Conservation (phyloP, 2,329 filamentous ascomycete species). For the Ascochyta fabae region DNA sequence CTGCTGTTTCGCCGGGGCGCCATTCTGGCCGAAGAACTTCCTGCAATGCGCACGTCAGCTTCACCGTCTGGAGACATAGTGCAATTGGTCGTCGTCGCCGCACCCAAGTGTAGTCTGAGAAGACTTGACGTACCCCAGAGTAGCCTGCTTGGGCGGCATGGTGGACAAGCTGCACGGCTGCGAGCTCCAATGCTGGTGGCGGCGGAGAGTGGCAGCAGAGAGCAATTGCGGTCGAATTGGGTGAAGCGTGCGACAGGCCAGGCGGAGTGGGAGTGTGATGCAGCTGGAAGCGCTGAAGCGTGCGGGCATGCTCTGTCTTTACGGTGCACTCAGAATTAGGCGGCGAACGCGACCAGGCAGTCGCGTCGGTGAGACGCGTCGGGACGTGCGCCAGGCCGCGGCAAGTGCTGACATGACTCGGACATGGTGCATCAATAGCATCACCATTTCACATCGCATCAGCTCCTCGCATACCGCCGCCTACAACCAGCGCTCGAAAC, state of each 20-base stretch:
- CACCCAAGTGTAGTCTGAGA: slow-evolving; percentile 78
- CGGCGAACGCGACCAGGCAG: slow-evolving; percentile 8
- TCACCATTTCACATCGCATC: not conserved
- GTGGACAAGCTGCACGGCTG: slow-evolving; percentile 19
- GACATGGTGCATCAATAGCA: slow-evolving; percentile 3
- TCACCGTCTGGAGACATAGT: not conserved
- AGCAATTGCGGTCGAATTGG: slow-evolving; percentile 18
- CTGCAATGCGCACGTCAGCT: slow-evolving; percentile 55
- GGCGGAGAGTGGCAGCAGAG: slow-evolving; percentile 7
- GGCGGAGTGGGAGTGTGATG: slow-evolving; percentile 15
- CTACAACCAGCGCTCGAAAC: not conserved
- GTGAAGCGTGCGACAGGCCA: slow-evolving; percentile 3
- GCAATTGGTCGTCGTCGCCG: slow-evolving; percentile 35
- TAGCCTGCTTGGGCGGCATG: slow-evolving; percentile 74
- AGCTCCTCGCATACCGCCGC: not conserved
- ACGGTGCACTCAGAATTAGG: slow-evolving; percentile 23
- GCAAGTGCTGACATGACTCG: slow-evolving; percentile 44
- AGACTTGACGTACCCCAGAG: slow-evolving; percentile 83
- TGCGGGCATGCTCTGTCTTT: slow-evolving; percentile 40
- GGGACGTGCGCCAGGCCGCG: slow-evolving; percentile 23
- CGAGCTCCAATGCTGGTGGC: slow-evolving; percentile 7
- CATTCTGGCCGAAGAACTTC: slow-evolving; percentile 81
- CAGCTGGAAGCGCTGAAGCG: slow-evolving; percentile 37
- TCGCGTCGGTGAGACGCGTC: slow-evolving; percentile 39
- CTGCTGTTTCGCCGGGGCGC: slow-evolving; percentile 71